Conservation (phyloP, 1,284 basidiomycete genomes). For the Malassezia furfur region DNA sequence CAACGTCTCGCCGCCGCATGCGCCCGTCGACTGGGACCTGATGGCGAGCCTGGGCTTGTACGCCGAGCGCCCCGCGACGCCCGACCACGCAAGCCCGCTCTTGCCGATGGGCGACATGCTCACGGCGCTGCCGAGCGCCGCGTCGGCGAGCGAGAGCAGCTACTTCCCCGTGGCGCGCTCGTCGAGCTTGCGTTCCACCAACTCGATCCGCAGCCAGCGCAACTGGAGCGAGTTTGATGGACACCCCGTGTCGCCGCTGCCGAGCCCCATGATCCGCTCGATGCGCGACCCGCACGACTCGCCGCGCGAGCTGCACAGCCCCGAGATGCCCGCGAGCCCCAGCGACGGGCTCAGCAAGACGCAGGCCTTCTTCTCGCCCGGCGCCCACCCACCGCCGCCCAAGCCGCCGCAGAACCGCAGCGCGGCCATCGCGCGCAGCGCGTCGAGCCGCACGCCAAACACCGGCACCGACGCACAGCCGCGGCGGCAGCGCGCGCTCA, state of each 20-base stretch:
- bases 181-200: conserved; percentile 8
- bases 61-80: background rate
- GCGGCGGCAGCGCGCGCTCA: conserved; percentile 15
- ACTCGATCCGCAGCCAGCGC: conserved; percentile 35
- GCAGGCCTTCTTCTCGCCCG: conserved; percentile 28
- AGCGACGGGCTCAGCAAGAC: conserved; percentile 22
- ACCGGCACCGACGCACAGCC: background rate
- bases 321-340: conserved; percentile 1
- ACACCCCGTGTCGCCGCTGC: conserved; percentile 38
- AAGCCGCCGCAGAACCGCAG: conserved; percentile 7
- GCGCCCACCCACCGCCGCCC: conserved; percentile 4
- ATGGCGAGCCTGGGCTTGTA: background rate
- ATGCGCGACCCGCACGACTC: background rate
- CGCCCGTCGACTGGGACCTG: background rate
- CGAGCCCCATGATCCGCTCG: conserved; percentile 27
- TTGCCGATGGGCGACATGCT: background rate
- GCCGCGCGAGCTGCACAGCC: background rate
- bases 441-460: conserved; percentile 1
- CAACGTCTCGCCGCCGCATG: too few species aligned
- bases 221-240: conserved; percentile 44
- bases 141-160: background rate
- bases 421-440: conserved; percentile 3
- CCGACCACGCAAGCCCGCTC: background rate
- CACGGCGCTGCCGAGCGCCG: background rate
- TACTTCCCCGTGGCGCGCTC: background rate